Evolutionary conservation across 495 filamentous ascomycete species (phyloP), one percentile per base, ranked within the genome.

Genomic region (Aspergillus asperescens): DNA sequence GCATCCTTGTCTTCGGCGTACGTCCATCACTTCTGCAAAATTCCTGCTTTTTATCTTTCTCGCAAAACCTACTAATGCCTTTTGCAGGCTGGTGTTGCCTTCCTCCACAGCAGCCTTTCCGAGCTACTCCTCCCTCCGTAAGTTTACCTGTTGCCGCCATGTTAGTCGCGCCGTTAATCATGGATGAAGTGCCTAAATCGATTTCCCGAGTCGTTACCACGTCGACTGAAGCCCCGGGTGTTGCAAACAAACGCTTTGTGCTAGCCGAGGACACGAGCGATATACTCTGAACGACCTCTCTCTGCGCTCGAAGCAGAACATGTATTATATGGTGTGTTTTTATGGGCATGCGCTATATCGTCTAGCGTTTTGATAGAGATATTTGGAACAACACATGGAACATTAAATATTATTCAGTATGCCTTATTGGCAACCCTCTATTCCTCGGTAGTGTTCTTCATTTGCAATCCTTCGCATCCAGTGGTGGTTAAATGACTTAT

Each of bases 81-180:
- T 31, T 37, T 62, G 13, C 59, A 89, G 86, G 81, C 77, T 57
- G 84, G 84, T 54, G 78, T 90, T 40, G 81, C 85, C 42, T 87
- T 90, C 73, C 73, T 90, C 56, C 77, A 83, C 62, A 86, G 83
- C 73, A 82, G 80, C 61, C 85, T 84, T 79, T 78, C 79, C 77
- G 86, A 88, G 72, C 75, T 85, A 62, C 74, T 90, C 50, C 76
- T 88, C 48, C 85, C 86, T 60, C 82, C 83, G 82, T 90, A 70
- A 78, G 80, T 76, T 57, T 48, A 4, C 32, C 32, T 15, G 32
- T 35, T n/a, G 32, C 32, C n/a, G 32, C 4, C 10, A 15, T 16
- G 10, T 38, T 16, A 10, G 1, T 24, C n/a, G 29, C 22, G 31
- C 16, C 28, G 8, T n/a, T 38, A 45, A 48, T 55, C 23, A 57